These are phyloP conservation scores for Bipolaris oryzae DNA, from an alignment of 2,329 filamentous ascomycete genomes.

Conservation along the genomic window DNA sequence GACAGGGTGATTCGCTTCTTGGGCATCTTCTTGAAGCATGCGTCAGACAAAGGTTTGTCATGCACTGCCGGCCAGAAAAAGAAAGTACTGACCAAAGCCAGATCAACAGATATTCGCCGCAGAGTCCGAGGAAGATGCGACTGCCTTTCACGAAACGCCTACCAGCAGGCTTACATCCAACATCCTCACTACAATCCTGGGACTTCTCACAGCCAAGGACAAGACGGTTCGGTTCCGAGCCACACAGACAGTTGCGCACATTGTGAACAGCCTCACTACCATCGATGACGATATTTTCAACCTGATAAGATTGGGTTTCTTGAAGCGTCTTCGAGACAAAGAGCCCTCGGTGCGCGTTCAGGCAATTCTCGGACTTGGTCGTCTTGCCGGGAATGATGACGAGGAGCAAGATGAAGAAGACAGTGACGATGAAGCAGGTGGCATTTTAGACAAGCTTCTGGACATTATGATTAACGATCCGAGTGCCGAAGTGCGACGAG, in stretches of 20 bases:
- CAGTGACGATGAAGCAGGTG: slow-evolving; percentile 69
- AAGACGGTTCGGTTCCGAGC: slow-evolving; percentile 89
- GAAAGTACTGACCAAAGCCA: slow-evolving; percentile 21
- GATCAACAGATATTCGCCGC: slow-evolving; percentile 42
- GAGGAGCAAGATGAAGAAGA: slow-evolving; percentile 67
- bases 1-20: slow-evolving; percentile 86
- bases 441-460: slow-evolving; percentile 80
- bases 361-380: slow-evolving; percentile 86
- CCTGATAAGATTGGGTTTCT: slow-evolving; percentile 75
- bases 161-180: slow-evolving; percentile 77
- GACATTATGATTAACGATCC: slow-evolving; percentile 93
- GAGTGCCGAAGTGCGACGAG: slow-evolving; percentile 88
- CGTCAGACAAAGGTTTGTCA: slow-evolving; percentile 62
- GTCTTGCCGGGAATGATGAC: slow-evolving; percentile 73
- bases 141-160: slow-evolving; percentile 79
- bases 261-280: slow-evolving; percentile 89
- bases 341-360: slow-evolving; percentile 91
- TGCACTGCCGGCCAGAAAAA: neutral
- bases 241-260: slow-evolving; percentile 86
- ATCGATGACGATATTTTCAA: slow-evolving; percentile 93
- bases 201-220: slow-evolving; percentile 84
- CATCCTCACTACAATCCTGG: slow-evolving; percentile 74
- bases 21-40: slow-evolving; percentile 80
- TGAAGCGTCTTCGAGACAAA: slow-evolving; percentile 90
- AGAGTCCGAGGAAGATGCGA: slow-evolving; percentile 68